These are phyloP conservation scores for Globomyces pollinis-pini DNA, from an alignment of 192 early-diverging fungal genomes.

Conservation along the genomic window DNA sequence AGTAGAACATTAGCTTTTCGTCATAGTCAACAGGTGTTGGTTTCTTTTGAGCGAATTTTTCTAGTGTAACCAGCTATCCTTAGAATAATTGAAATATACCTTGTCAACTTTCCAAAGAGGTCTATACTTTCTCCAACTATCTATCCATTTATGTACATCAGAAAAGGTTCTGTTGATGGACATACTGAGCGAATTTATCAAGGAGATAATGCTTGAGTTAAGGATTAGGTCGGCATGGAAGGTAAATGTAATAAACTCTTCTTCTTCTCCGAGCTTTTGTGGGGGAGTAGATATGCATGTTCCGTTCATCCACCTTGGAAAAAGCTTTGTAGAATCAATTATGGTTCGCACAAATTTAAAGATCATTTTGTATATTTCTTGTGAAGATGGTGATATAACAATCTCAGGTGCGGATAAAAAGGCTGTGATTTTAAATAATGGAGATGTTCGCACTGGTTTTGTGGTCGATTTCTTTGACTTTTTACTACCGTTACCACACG, in stretches of 20 bases:
- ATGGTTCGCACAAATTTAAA: constrained; percentile 49
- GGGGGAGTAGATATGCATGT: constrained; percentile 52
- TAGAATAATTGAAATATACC: no score
- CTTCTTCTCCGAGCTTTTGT: constrained; percentile 48
- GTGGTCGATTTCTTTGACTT: constrained; percentile 17
- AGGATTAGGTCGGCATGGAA: constrained; percentile 47
- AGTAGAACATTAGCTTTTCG: constrained; percentile 52
- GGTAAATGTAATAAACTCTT: constrained; percentile 49
- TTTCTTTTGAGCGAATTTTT: constrained; percentile 61
- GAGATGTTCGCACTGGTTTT: constrained; percentile 21
- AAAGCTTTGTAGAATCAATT: constrained; percentile 54
- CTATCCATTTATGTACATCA: constrained; percentile 42
- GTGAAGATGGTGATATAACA: constrained; percentile 43
- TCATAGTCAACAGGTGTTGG: constrained; percentile 48
- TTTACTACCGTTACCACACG: constrained; percentile 2
- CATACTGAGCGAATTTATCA: constrained; percentile 36
- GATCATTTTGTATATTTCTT: constrained; percentile 57
- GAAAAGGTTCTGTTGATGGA: constrained; percentile 45
- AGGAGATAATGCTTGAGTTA: constrained; percentile 34
- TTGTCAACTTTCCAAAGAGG: constrained; percentile 62
- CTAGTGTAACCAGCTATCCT: constrained; percentile 51
- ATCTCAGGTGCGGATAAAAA: constrained; percentile 56
- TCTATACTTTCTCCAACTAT: constrained; percentile 51
- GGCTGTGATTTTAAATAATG: constrained; percentile 49
- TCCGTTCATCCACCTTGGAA: constrained; percentile 57